A percentile compares a stretch with the other conserved stretches of the same genome.
Conservation (phyloP, 371 early-diverging fungal genomes). For the Capillidium heterosporum region DNA sequence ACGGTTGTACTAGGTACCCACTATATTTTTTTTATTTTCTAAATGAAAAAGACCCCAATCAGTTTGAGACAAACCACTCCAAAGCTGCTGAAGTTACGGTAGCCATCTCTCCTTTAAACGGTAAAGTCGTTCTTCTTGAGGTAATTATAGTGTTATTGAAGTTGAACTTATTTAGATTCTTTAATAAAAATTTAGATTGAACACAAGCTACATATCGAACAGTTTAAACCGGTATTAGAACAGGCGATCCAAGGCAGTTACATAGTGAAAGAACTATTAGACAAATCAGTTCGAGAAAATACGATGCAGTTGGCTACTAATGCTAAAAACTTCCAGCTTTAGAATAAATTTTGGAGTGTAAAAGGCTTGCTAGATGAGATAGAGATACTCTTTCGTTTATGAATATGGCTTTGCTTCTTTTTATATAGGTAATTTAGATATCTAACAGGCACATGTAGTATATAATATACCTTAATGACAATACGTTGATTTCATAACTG, state of each 20-base stretch:
- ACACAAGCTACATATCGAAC: conserved; percentile 66
- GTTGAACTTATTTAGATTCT: conserved; percentile 3
- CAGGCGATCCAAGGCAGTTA: conserved; percentile 72
- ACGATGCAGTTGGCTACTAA: not conserved
- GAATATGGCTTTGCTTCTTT: too few relatives aligned
- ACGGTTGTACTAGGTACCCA: conserved; percentile 51
- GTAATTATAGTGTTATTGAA: conserved; percentile 11
- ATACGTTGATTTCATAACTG: too few relatives aligned
- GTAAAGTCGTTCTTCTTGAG: conserved; percentile 58
- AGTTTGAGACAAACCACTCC: conserved; percentile 59
- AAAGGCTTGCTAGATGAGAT: too few relatives aligned
- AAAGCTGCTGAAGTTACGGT: conserved; percentile 80
- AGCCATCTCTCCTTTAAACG: conserved; percentile 63
- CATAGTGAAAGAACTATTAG: conserved; percentile 56
- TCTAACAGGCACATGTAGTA: too few relatives aligned
- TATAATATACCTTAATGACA: too few relatives aligned
- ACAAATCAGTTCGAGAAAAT: conserved; percentile 56
- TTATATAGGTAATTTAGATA: too few relatives aligned
- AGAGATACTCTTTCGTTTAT: too few relatives aligned
- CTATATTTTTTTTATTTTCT: not conserved
- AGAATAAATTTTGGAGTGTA: too few relatives aligned
- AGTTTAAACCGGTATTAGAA: conserved; percentile 52
- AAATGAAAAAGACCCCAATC: conserved; percentile 49
- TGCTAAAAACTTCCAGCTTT: too few relatives aligned
- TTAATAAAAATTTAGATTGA: conserved; percentile 81